phyloP scores from a whole-genome alignment of 1,284 basidiomycete species.

The Cryptococcus sp. region DNA sequence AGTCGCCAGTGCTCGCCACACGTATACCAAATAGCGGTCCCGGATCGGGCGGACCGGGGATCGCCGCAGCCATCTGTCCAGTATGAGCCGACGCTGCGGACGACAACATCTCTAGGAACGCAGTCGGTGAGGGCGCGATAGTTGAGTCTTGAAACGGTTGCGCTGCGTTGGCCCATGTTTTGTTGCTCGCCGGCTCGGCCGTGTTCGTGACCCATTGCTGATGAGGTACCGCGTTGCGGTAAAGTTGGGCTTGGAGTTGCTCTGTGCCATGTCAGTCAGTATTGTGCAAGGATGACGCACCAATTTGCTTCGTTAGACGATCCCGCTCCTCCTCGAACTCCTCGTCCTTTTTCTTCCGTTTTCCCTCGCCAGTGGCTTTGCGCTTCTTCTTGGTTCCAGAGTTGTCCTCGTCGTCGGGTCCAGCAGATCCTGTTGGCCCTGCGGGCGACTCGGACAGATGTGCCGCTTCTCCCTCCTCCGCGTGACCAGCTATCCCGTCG shows the following conservation, averaged over 20 bases:
- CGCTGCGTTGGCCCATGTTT: constrained; percentile 8
- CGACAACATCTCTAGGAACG: constrained; percentile 48
- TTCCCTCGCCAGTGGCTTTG: constrained; percentile 29
- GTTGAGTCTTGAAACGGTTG: constrained; percentile 5
- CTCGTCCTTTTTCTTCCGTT: constrained; percentile 29
- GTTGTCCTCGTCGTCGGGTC: constrained; percentile 9
- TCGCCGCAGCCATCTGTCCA: background rate
- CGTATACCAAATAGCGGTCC: constrained; percentile 9
- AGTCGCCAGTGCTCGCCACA: background rate
- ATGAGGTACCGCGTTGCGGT: constrained; percentile 6
- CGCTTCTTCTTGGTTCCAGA: constrained; percentile 39
- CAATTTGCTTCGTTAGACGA: constrained; percentile 38
- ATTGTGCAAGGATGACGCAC: constrained; percentile 21
- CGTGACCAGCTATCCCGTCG: constrained; percentile 27
- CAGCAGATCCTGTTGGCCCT: background rate
- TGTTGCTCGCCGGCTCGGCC: constrained; percentile 1
- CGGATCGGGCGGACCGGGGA: background rate
- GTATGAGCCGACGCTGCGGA: constrained; percentile 34
- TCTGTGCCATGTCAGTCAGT: constrained; percentile 13
- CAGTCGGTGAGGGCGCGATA: constrained; percentile 38
- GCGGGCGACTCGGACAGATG: too few species aligned
- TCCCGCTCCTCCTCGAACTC: constrained; percentile 39
- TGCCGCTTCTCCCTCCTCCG: constrained; percentile 21
- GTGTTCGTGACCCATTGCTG: background rate
- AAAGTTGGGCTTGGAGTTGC: constrained; percentile 32